Evolutionary conservation across 352 stramenopile species (phyloP), one percentile per base, ranked within the genome.

Genomic region (Peronospora destructor): DNA sequence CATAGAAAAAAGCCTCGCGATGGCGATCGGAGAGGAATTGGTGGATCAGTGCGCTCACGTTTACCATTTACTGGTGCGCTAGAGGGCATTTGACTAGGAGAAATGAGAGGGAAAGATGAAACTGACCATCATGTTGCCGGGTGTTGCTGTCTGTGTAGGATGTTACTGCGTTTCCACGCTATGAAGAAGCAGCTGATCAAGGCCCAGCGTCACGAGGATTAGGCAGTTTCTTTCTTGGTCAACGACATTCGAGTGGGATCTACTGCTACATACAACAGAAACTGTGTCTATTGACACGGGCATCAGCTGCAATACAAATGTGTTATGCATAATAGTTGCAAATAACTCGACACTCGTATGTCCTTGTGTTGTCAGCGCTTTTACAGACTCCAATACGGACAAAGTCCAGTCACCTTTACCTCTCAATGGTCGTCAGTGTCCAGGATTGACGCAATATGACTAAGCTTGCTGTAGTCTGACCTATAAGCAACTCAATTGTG

Each of bases 1-100:
- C n/a, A 3, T 33, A 53, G 71, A 84, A 91, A 66, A 87, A 88
- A 43, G 79, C 79, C 16, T 72, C 73, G 33, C 74, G 79, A 37
- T 90, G 79, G 79, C 71, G 79, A 23, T 78, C 68, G 7, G 79
- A 91, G 61, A 60, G 79, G 40, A 91, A 91, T 61, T 91, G 76
- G 76, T 91, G 79, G 79, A 91, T 91, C 62, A 88, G 76, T 45
- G 77, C 79, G 17, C 74, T 91, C 23, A 86, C 76, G 26, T 91
- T 91, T 51, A 85, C 74, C 21, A 91, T 91, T 49, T 91, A 91
- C 62, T 91, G 79, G 78, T 87, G 21, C 21, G 68, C 64, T 8
- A 39, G 6, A 17, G 36, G 36, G 33, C 23, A 26, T 26, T 26
- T 26, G 23, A 3, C 4, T 26, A 3, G 19, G 3, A 21, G 19